Base-by-base conservation (phyloP, 2,329 filamentous ascomycete genomes). In the Akanthomyces muscarius region DNA sequence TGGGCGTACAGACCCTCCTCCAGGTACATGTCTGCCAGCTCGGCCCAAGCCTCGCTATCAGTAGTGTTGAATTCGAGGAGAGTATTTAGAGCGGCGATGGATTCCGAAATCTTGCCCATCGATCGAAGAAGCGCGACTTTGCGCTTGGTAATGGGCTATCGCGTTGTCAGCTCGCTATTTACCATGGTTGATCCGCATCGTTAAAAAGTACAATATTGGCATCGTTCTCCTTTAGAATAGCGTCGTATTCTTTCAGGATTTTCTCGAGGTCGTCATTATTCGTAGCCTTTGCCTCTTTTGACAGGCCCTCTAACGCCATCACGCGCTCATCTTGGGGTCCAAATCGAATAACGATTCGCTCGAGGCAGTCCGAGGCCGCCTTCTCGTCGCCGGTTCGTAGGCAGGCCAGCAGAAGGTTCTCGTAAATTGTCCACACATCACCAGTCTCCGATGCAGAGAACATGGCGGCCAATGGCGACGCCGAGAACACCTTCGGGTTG, bases 1-100 rank as follows among this genome's bases (percentile, higher is more conserved):
- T 98, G 94, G 16, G 87, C 78, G 71, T 90, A 92, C 69, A 94
- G 77, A 0, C 89, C 91, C 72, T 94, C 89, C 23, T 83, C 82
- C 36, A 92, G 82, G 76, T 99, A 98, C 65, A 97, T 78, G 72
- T 97, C 92, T 60, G 91, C 86, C 68, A 98, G 81, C 78, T 99
- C 95, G 59, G 91, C 86, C 95, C 95, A 99, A 11, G 90, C 88
- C 78, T 99, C 95, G 6, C 89, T 88, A 77, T 99, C 95, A 1
- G 91, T 97, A 2, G 95, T 93, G 61, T 88, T 90, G 65, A 89
- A 87, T 71, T 96, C 90, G 53, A 99, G 79, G 33, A 98, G 82
- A 63, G 87, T 83, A 65, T 88, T 86, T 63, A 98, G 77, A 33
- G 89, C 87, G 38, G 85, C 78, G 51, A 93, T 89, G 1, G 95